Evolutionary conservation across 1,284 basidiomycete species (phyloP), one percentile per base, ranked within the genome.

Genomic region (Moesziomyces sp.): DNA sequence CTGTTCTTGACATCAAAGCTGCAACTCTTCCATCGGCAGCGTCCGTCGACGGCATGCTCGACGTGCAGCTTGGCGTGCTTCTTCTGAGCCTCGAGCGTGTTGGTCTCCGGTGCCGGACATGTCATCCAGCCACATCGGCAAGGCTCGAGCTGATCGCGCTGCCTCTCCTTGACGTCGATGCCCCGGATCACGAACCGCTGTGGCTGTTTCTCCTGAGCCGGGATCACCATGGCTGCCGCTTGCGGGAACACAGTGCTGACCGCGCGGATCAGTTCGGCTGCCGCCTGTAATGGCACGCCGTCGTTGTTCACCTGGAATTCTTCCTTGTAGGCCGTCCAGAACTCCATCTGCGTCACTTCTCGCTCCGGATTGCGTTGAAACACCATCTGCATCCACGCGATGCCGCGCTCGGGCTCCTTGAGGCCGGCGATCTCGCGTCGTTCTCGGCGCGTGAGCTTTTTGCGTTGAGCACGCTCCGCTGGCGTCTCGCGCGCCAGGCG

Each of bases 301-400:
- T 87, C 46, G 44, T 61, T 57, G 16, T 49, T 30, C 13, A 59
- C 44, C 24, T 75, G 59, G 46, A 85, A 85, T 54, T 85, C 82
- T 63, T 92, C 90, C 77, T 91, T 91, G 85, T 95, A 95, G 14
- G 93, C 86, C 60, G 89, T 92, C 93, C 93, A 95, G 72, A 95
- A 92, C 69, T 92, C 91, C 56, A 94, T 92, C 84, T 95, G 93
- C 0, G 93, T 93, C 48, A 94, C 86, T 78, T 93, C 92, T 9
- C 89, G 89, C 3, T 90, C 88, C 1, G 89, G 83, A 61, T 90
- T 89, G 21, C 89, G 85, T 11, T 90, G 86, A 77, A 93, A 94
- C 87, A 93, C 90, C 11, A 86, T 83, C 77, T 88, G 89, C 91
- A 95, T 93, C 79, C 79, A 81, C 33, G 64, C 76, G 9, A 74